Base-by-base conservation (phyloP, 2,329 filamentous ascomycete species). In the Talaromyces sp. region DNA sequence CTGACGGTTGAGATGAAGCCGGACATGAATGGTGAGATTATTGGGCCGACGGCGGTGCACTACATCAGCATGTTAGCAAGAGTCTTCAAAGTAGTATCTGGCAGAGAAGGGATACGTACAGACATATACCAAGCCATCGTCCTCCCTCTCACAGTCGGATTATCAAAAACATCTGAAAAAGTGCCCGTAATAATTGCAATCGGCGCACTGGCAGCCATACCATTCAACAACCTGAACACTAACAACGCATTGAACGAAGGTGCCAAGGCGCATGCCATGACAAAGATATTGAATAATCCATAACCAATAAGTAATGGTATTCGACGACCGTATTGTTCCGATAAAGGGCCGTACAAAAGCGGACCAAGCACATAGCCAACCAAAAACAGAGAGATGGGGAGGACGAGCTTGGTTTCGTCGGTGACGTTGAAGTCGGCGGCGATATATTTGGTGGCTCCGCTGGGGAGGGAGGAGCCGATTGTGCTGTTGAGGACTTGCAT, bases 261-360 rank as follows among this genome's bases (percentile, higher is more conserved):
- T 0, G 79, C 76, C 8, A 83, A 65, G 0, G 81, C 81, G 61
- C 79, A 82, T 2, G 74, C 80, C 63, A 81, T 71, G 17, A 76
- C 81, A 69, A 79, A 82, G 2, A 77, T 67, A 59, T 73, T 79
- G 64, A 78, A 82, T 1, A 76, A 68, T 13, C 75, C n/a, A 68
- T 87, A 88, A 0, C 85, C 82, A 1, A 74, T 75, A 0, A 88
- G 75, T 68, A 88, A 69, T 3, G 81, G 76, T 1, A 70, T 70
- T 66, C 75, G 77, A 11, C 81, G 76, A 0, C 81, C 81, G 64
- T 76, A 75, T 36, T 79, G 71, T 58, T 83, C 81, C 1, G 78
- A 80, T 13, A 81, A 70, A 0, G 81, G 81, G 0, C 78, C 79
- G 63, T 77, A 81, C 3, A 82, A 54, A 10, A 81, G 72, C 0